A percentile compares a stretch with the other conserved stretches of the same genome.
phyloP scores from a whole-genome alignment of 78 protist species.

The Dictyostelium intermedium region DNA sequence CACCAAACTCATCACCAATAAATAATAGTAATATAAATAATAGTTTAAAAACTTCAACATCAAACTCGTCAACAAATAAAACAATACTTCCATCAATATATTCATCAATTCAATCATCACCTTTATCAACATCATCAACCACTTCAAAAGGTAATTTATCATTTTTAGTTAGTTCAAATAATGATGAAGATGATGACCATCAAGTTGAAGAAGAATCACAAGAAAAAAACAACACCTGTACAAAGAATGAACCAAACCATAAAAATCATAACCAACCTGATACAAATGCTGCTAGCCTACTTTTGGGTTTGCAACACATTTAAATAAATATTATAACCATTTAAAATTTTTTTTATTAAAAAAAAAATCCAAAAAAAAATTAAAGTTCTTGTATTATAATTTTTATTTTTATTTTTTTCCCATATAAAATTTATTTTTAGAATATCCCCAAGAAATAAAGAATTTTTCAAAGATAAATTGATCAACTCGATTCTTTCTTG shows the following conservation, averaged over 20 bases:
- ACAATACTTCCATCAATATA: background rate
- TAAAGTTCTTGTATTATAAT: too few relatives aligned
- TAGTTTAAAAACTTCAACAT: background rate
- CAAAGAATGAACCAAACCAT: background rate
- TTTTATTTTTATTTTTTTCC: too few relatives aligned
- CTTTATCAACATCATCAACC: conserved; percentile 17
- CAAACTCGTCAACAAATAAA: background rate
- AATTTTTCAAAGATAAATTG: too few relatives aligned
- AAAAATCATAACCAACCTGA: background rate
- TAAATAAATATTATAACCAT: background rate
- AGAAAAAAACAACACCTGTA: background rate
- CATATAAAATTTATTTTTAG: too few relatives aligned
- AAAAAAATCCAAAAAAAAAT: background rate
- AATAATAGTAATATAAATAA: background rate
- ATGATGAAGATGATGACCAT: background rate
- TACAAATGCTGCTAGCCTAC: background rate
- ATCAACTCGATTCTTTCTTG: too few relatives aligned
- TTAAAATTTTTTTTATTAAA: background rate
- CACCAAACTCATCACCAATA: conserved; percentile 5
- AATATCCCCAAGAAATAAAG: too few relatives aligned
- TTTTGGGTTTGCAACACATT: conserved; percentile 16
- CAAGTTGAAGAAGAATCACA: background rate
- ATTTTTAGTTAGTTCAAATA: conserved; percentile 30
- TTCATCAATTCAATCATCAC: background rate
- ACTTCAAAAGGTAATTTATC: conserved; percentile 60